phyloP scores from a whole-genome alignment of 768 basidiomycete species.

The Phaeotremella skinneri region DNA sequence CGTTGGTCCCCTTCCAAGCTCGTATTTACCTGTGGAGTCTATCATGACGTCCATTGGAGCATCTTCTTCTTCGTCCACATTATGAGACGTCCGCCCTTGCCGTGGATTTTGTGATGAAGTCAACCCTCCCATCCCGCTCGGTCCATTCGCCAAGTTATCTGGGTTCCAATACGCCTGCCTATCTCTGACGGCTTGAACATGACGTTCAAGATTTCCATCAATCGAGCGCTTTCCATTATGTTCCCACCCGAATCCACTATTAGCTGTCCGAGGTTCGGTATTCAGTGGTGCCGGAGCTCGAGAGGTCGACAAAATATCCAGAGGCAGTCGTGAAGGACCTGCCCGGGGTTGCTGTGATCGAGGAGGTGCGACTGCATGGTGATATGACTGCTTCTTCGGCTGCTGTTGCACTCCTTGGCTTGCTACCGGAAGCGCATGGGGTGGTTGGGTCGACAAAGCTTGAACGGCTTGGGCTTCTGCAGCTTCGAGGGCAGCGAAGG shows the following conservation, averaged over 20 bases:
- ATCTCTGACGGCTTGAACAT: constrained; percentile 24
- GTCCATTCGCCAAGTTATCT: not conserved
- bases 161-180: constrained; percentile 27
- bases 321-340: constrained; percentile 13
- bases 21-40: constrained; percentile 15
- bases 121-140: not conserved
- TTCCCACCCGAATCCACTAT: constrained; percentile 40
- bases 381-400: constrained; percentile 14
- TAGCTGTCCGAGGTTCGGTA: constrained; percentile 27
- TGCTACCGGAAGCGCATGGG: not conserved
- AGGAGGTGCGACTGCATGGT: constrained; percentile 29
- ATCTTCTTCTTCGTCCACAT: constrained; percentile 14
- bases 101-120: not conserved
- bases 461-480: constrained; percentile 24
- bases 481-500: constrained; percentile 22
- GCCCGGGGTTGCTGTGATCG: constrained; percentile 11
- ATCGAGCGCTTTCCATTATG: constrained; percentile 34
- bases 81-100: not conserved
- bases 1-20: not conserved
- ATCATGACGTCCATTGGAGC: constrained; percentile 17
- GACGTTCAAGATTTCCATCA: constrained; percentile 32
- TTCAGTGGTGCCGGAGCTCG: constrained; percentile 36
- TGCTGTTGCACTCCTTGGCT: not conserved
- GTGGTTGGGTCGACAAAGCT: constrained; percentile 17
- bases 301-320: constrained; percentile 1